Evolutionary conservation across 331 rosid genomes (phyloP).

Genomic region (Malus hybrid): DNA sequence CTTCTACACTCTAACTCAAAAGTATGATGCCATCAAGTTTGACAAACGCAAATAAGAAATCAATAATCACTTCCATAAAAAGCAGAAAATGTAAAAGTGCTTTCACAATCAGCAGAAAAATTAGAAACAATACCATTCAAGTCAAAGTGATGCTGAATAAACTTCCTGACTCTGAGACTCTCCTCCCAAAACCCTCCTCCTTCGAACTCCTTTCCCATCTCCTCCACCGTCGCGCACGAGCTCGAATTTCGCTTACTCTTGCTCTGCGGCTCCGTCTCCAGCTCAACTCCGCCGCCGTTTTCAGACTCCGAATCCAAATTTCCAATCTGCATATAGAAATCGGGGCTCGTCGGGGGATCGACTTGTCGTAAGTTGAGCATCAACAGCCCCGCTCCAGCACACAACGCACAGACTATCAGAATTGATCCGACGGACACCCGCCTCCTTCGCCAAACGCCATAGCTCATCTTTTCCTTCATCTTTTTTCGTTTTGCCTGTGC

Average conservation of each 20-base stretch:
- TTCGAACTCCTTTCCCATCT: conserved; percentile 62
- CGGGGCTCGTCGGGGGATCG: conserved; percentile 38
- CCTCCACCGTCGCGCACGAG: conserved; percentile 76
- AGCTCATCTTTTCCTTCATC: conserved; percentile 28
- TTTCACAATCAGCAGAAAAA: not conserved
- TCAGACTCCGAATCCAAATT: conserved; percentile 15
- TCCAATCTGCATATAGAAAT: conserved; percentile 21
- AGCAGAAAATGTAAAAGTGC: not conserved
- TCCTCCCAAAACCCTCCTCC: conserved; percentile 31
- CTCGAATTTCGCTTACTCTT: conserved; percentile 9
- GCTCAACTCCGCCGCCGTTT: not conserved
- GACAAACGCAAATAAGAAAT: not conserved
- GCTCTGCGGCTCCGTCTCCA: not conserved
- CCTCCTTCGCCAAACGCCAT: conserved; percentile 53
- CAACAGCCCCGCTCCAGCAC: conserved; percentile 41
- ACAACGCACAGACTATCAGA: conserved; percentile 39
- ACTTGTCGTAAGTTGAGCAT: conserved; percentile 44
- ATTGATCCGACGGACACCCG: conserved; percentile 36
- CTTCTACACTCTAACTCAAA: not conserved
- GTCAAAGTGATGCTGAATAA: conserved; percentile 56
- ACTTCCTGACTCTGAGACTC: conserved; percentile 54
- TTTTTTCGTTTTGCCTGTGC: not conserved
- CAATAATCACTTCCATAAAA: not conserved
- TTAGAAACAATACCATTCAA: conserved; percentile 38
- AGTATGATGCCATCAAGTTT: not conserved